Conservation (phyloP, 1,284 basidiomycete species). For the Pulveroboletus sp. region DNA sequence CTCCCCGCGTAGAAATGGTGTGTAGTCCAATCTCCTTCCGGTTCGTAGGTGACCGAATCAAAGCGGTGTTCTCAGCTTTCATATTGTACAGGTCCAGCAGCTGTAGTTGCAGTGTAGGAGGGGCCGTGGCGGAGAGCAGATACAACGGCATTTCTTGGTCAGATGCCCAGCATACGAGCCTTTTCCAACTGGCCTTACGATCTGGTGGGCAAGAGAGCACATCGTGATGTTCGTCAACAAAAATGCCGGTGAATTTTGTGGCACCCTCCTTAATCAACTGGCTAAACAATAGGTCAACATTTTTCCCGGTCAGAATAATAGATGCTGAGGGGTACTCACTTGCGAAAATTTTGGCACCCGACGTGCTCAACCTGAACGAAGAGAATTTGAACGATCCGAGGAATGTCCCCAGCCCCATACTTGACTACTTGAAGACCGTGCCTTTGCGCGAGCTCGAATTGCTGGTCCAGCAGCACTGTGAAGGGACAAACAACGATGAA, state of each 20-base stretch:
- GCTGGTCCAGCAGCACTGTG: constrained; percentile 3
- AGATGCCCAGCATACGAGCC: constrained; percentile 1
- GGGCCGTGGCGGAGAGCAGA: constrained; percentile 2
- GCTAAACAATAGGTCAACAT: neutral
- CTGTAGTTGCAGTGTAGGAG: neutral
- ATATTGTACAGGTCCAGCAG: neutral
- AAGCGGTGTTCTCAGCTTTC: neutral
- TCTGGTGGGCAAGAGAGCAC: neutral
- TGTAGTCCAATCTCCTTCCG: constrained; percentile 6
- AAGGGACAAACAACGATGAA: constrained; percentile 13
- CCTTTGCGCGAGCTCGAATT: neutral
- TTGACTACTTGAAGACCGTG: neutral
- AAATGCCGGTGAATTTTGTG: neutral
- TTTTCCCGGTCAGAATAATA: neutral
- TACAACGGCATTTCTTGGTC: neutral
- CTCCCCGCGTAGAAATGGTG: neutral
- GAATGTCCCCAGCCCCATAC: neutral
- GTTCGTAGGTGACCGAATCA: constrained; percentile 2
- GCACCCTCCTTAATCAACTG: neutral
- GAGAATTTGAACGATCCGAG: neutral
- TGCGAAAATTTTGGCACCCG: neutral
- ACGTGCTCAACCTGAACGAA: constrained; percentile 19
- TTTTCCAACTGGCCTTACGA: neutral
- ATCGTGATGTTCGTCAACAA: constrained; percentile 11
- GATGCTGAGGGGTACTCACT: neutral